Percentiles rank a stretch among this genome's conserved stretches.
These are phyloP conservation scores for Vitis labrusca DNA, from an alignment of 164 flowering plant genomes.

Conservation along the genomic window DNA sequence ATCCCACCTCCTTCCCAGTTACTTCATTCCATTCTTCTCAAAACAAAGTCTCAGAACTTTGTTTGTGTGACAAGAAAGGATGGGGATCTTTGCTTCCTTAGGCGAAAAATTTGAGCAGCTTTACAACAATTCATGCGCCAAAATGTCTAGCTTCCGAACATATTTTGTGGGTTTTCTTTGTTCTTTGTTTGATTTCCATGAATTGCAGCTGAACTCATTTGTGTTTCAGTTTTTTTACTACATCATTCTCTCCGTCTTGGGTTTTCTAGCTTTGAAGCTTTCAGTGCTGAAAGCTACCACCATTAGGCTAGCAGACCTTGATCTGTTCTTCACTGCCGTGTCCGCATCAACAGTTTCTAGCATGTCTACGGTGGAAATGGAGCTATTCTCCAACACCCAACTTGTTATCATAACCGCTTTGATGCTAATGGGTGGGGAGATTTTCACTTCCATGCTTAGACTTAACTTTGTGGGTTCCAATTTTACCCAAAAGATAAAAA, in stretches of 20 bases:
- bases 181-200: not conserved
- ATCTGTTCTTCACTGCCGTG: conserved; percentile 77
- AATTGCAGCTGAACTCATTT: conserved; percentile 30
- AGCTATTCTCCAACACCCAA: conserved; percentile 71
- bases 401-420: conserved; percentile 58
- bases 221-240: conserved; percentile 50
- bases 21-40: too few species aligned
- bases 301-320: conserved; percentile 27
- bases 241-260: conserved; percentile 34
- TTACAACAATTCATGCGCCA: not conserved
- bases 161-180: not conserved
- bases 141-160: not conserved
- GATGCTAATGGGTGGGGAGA: conserved; percentile 79
- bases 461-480: conserved; percentile 29
- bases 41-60: not conserved
- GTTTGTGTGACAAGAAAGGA: not conserved
- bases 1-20: too few species aligned
- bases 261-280: conserved; percentile 38
- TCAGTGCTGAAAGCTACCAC: conserved; percentile 30
- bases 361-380: conserved; percentile 87
- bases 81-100: not conserved
- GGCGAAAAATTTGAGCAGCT: not conserved
- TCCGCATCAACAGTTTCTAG: conserved; percentile 75
- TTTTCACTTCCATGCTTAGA: conserved; percentile 57
- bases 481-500: conserved; percentile 4